Evolutionary conservation across 2,329 filamentous ascomycete genomes (phyloP), one percentile per base, ranked within the genome.

Genomic region (Monosporascus sp.): DNA sequence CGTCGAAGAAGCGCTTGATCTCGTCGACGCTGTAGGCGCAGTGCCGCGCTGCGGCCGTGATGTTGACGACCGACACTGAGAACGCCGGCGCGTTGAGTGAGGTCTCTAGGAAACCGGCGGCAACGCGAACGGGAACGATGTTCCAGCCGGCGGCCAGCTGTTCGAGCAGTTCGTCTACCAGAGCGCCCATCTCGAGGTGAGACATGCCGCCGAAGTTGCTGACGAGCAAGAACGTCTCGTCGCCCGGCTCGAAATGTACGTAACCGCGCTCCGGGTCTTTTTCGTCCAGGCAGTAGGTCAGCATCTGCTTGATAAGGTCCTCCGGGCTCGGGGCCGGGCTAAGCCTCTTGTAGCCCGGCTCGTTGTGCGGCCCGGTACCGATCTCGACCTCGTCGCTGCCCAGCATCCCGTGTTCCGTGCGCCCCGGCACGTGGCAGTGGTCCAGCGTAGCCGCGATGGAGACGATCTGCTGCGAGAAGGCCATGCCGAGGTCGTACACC

Each of bases 11-110:
- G 19, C 73, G 71, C 56, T 87, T 77, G 71, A 89, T 79, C 9
- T 84, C 76, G 1, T 72, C 74, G 37, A 65, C 68, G 0, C 75
- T 74, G 65, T 79, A 80, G 2, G 69, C 58, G 63, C 72, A 77
- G 54, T 71, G 72, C 48, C 63, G 63, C 0, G 78, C 73, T 0
- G 76, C 74, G 1, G 73, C 74, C 0, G 77, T 76, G 40, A 84
- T 65, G 65, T 85, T 88, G 62, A 88, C 71, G 48, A 89, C 61
- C 3, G 85, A 87, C 6, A 89, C 77, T 16, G 83, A 87, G 63
- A 89, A 89, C 0, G 85, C 87, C 0, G 86, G 79, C 0, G 85
- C 86, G 58, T 89, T 89, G 61, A 90, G 77, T 17, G 84, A 88
- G 0, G 86, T 89, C 77, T 89, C 87, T 52, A 86, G 78, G 27